Evolutionary conservation across 2,329 filamentous ascomycete species (phyloP).

Genomic region (Penicillium sp.): DNA sequence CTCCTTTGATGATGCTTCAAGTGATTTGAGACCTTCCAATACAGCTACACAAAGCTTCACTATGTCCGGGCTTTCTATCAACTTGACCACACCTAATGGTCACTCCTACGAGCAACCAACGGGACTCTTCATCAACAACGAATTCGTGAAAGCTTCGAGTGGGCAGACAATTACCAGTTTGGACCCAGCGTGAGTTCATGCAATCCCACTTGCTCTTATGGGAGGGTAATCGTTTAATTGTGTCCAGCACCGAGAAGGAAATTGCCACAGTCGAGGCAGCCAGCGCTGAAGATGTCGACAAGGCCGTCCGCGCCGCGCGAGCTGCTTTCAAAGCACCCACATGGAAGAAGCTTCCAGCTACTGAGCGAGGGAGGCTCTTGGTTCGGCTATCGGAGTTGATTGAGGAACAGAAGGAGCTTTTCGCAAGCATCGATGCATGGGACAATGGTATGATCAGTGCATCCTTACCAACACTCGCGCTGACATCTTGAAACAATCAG

Average conservation of each 20-base stretch:
- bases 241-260: conserved; percentile 55
- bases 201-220: background rate
- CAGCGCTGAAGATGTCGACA: conserved; percentile 65
- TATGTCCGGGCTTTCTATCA: conserved; percentile 30
- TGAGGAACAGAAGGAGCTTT: conserved; percentile 28
- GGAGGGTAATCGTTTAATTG: background rate
- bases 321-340: conserved; percentile 66
- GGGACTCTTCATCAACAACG: conserved; percentile 51
- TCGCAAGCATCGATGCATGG: conserved; percentile 31
- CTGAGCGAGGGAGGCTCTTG: conserved; percentile 26
- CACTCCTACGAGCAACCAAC: conserved; percentile 66
- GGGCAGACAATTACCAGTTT: conserved; percentile 62
- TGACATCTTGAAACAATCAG: background rate
- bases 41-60: background rate
- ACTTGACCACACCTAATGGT: conserved; percentile 72
- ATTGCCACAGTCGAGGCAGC: conserved; percentile 70
- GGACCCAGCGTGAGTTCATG: conserved; percentile 55
- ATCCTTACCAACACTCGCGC: background rate
- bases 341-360: conserved; percentile 64
- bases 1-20: background rate
- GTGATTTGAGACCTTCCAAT: background rate
- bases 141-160: conserved; percentile 60
- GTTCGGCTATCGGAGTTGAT: conserved; percentile 31
- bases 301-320: conserved; percentile 67
- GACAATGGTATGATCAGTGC: conserved; percentile 21